Evolutionary conservation across 345 rosid genomes (phyloP).

Genomic region (Moringa oleifera): DNA sequence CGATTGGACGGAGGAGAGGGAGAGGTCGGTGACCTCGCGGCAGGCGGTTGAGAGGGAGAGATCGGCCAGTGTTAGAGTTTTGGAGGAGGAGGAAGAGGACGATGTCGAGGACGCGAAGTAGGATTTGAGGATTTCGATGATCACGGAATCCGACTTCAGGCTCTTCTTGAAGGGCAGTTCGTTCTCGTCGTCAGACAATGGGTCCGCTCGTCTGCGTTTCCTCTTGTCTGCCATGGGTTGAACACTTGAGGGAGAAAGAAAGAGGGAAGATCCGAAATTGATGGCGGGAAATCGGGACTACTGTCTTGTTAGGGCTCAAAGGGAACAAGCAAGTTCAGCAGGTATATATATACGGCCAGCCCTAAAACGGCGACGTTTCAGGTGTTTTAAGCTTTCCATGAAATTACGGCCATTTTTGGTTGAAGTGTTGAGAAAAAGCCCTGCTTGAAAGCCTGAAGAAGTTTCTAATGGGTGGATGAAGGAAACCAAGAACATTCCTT

Average conservation of each 20-base stretch:
- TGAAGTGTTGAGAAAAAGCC: too few relatives aligned
- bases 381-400: too few relatives aligned
- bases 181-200: constrained; percentile 29
- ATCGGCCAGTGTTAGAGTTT: constrained; percentile 73
- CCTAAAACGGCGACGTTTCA: not conserved
- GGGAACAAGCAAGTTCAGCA: not conserved
- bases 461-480: too few relatives aligned
- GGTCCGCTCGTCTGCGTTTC: constrained; percentile 70
- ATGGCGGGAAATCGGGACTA: not conserved
- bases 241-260: not conserved
- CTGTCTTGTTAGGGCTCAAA: not conserved
- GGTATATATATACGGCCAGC: too few relatives aligned
- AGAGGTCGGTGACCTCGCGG: constrained; percentile 85
- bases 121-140: constrained; percentile 48
- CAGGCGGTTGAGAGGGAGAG: constrained; percentile 65
- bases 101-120: constrained; percentile 31
- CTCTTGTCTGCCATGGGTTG: constrained; percentile 47
- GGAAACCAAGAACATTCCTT: too few relatives aligned
- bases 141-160: constrained; percentile 55
- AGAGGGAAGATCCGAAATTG: not conserved
- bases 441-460: too few relatives aligned
- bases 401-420: too few relatives aligned
- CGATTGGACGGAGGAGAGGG: constrained; percentile 79
- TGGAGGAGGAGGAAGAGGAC: constrained; percentile 39
- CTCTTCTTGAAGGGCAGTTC: constrained; percentile 65